Conservation (phyloP, 108 stramenopile genomes). For the Cyclotella sp. region DNA sequence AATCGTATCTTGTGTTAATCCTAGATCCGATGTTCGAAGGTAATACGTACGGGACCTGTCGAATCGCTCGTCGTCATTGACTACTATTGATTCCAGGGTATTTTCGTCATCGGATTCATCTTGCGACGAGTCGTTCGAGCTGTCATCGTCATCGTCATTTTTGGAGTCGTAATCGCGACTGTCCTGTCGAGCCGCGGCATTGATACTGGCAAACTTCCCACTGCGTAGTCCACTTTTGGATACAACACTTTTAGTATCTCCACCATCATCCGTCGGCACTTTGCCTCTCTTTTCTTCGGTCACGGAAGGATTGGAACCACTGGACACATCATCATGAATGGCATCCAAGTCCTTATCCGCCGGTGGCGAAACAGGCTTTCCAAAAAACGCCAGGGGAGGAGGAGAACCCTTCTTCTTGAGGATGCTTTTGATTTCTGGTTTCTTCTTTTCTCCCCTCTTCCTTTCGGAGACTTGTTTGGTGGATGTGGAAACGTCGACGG, state of each 20-base stretch:
- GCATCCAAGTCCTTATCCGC: not conserved
- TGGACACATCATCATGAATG: conserved; percentile 4
- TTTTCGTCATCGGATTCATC: not conserved
- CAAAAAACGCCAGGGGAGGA: conserved; percentile 33
- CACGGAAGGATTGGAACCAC: conserved; percentile 41
- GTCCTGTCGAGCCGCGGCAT: conserved; percentile 7
- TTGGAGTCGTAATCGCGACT: conserved; percentile 1
- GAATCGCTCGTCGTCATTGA: conserved; percentile 13
- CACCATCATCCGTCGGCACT: not conserved
- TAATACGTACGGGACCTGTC: conserved; percentile 35
- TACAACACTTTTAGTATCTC: conserved; percentile 3
- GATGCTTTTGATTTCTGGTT: conserved; percentile 24
- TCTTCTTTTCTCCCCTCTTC: conserved; percentile 9
- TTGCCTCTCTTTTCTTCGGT: conserved; percentile 22
- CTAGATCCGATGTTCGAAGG: conserved; percentile 51
- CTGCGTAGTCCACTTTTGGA: conserved; percentile 36
- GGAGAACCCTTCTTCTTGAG: conserved; percentile 30
- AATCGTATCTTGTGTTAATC: conserved; percentile 47
- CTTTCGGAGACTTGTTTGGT: not conserved
- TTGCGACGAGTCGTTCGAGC: not conserved
- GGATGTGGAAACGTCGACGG: not conserved
- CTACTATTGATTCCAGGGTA: not conserved
- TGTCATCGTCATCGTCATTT: not conserved
- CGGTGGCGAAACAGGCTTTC: conserved; percentile 19
- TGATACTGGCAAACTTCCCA: conserved; percentile 30